phyloP scores from a whole-genome alignment of 1,284 basidiomycete genomes.

The Ustilago vetiveriae region DNA sequence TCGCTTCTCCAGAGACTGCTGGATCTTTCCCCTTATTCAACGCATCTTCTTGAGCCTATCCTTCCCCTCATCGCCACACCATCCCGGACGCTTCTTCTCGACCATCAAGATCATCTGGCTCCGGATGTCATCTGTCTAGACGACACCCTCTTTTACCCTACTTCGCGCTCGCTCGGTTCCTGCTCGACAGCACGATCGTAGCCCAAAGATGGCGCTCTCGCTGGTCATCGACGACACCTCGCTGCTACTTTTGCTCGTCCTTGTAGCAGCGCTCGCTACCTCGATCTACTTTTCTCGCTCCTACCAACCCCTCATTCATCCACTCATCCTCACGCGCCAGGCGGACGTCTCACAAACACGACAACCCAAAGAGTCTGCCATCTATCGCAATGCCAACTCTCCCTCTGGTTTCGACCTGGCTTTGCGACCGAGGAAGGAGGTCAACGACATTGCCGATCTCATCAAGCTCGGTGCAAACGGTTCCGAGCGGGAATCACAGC shows the following conservation, averaged over 20 bases:
- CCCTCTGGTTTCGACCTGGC: constrained; percentile 64
- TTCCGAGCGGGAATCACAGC: constrained; percentile 12
- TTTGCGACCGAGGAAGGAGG: constrained; percentile 45
- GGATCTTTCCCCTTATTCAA: no score
- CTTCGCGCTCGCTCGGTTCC: no score
- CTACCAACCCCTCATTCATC: constrained; percentile 63
- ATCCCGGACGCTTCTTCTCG: no score
- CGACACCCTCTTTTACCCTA: no score
- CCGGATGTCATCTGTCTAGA: no score
- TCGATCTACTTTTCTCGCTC: constrained; percentile 50
- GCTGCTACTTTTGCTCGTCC: constrained; percentile 48
- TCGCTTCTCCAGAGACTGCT: no score
- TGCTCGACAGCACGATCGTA: background rate
- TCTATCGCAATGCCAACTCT: constrained; percentile 65
- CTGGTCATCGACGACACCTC: constrained; percentile 61
- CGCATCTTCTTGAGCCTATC: background rate
- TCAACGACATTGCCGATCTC: constrained; percentile 50
- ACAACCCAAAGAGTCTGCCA: constrained; percentile 55
- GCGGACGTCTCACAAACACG: constrained; percentile 61
- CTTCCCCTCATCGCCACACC: background rate
- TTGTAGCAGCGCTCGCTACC: constrained; percentile 44
- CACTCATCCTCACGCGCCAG: constrained; percentile 62
- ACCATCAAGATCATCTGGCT: no score
- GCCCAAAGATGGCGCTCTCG: constrained; percentile 47
- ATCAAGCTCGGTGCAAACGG: constrained; percentile 41